Evolutionary conservation across 2,329 filamentous ascomycete genomes (phyloP).

Genomic region (Coniella vitis): DNA sequence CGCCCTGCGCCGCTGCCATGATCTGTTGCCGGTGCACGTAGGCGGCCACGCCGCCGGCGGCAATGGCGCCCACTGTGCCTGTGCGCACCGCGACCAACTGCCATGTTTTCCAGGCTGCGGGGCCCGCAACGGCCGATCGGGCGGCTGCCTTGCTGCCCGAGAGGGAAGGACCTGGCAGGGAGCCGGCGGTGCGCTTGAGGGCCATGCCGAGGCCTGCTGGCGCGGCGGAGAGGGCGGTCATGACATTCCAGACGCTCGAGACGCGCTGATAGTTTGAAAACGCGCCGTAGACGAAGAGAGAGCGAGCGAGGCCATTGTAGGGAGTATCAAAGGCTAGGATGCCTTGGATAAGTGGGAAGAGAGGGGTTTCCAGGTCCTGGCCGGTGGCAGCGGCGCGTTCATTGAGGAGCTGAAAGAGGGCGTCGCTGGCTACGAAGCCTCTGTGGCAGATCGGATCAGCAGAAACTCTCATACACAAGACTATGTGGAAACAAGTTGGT

Average conservation of each 20-base stretch:
- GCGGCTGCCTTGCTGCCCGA: not conserved
- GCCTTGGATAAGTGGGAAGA: slow-evolving; percentile 77
- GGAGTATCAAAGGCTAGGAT: slow-evolving; percentile 82
- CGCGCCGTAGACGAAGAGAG: slow-evolving; percentile 55
- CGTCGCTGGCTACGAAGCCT: slow-evolving; percentile 78
- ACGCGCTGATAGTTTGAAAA: slow-evolving; percentile 55
- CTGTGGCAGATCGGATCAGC: slow-evolving; percentile 22
- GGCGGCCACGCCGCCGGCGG: slow-evolving; percentile 72
- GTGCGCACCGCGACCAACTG: slow-evolving; percentile 68
- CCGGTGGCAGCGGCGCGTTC: slow-evolving; percentile 43
- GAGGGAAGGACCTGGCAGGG: slow-evolving; percentile 17
- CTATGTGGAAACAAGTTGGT: not conserved
- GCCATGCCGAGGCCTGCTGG: slow-evolving; percentile 38
- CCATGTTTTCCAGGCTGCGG: slow-evolving; percentile 45
- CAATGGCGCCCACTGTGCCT: slow-evolving; percentile 73
- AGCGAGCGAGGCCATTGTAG: slow-evolving; percentile 59
- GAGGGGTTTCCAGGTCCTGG: slow-evolving; percentile 25
- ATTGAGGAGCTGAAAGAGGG: slow-evolving; percentile 64
- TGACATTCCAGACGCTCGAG: slow-evolving; percentile 49
- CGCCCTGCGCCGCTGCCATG: slow-evolving; percentile 36
- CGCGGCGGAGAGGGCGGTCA: slow-evolving; percentile 46
- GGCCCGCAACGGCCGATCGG: slow-evolving; percentile 21
- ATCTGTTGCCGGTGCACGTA: slow-evolving; percentile 73
- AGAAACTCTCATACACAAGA: not conserved
- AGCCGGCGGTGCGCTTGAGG: slow-evolving; percentile 23